A percentile compares a stretch with the other conserved stretches of the same genome.
Evolutionary conservation across 257 asterid species (phyloP).

Genomic region (Mentha longifolia): DNA sequence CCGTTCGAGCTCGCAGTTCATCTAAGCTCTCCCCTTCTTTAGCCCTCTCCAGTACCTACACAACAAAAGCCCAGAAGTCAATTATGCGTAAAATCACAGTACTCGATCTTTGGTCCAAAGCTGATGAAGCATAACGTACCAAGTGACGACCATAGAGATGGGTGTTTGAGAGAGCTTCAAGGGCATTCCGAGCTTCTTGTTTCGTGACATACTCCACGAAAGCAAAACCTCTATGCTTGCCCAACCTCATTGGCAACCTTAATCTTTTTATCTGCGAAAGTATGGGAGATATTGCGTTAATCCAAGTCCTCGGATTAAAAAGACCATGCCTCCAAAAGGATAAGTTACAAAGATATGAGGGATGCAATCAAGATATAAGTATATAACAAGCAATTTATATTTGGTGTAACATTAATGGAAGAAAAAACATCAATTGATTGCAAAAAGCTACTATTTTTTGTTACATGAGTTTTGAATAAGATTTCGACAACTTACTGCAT

Average conservation of each 20-base stretch:
- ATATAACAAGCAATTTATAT: background rate
- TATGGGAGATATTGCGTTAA: background rate
- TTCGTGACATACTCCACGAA: conserved; percentile 85
- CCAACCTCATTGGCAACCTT: conserved; percentile 79
- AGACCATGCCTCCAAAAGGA: no score
- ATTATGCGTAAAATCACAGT: conserved; percentile 1
- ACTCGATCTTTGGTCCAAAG: background rate
- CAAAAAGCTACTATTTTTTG: background rate
- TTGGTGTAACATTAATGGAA: background rate
- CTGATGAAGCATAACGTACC: conserved; percentile 53
- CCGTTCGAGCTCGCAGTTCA: conserved; percentile 81
- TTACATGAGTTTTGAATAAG: background rate
- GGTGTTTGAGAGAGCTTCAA: conserved; percentile 75
- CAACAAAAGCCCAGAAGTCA: background rate
- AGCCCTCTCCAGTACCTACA: conserved; percentile 93
- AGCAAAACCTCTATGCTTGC: conserved; percentile 91
- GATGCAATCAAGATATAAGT: background rate
- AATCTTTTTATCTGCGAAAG: conserved; percentile 74
- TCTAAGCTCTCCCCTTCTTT: conserved; percentile 95
- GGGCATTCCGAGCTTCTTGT: conserved; percentile 91
- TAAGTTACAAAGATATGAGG: conserved; percentile 1
- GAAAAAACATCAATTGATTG: background rate
- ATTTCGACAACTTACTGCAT: background rate
- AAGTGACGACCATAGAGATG: conserved; percentile 98
- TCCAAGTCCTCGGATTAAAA: background rate